Percentiles rank a stretch among this genome's conserved stretches.
These are phyloP conservation scores for Nakaseomyces glabratus DNA, from an alignment of 1,139 yeast species.

Conservation along the genomic window DNA sequence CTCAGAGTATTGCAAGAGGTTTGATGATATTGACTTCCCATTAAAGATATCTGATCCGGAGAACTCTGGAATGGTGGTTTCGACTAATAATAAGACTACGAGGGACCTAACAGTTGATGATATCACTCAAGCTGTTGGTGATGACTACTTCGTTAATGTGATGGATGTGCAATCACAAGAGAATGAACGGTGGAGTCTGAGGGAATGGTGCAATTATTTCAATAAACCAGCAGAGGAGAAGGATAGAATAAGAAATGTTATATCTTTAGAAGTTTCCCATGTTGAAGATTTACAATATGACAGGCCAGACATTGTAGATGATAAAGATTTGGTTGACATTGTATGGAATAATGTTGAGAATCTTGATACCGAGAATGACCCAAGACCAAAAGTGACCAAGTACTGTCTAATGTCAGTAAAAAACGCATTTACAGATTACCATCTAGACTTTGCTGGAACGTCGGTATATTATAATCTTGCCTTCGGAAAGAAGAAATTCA, in stretches of 20 bases:
- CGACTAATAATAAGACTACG: conserved; percentile 32
- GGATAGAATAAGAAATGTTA: conserved; percentile 69
- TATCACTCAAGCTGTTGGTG: conserved; percentile 55
- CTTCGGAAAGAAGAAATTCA: conserved; percentile 61
- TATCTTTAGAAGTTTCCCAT: conserved; percentile 67
- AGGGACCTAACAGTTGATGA: conserved; percentile 31
- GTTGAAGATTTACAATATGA: conserved; percentile 40
- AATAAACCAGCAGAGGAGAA: conserved; percentile 35
- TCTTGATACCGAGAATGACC: conserved; percentile 18
- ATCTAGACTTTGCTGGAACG: conserved; percentile 87
- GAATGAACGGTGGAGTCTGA: conserved; percentile 55
- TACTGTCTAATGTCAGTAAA: conserved; percentile 81
- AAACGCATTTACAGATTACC: conserved; percentile 81
- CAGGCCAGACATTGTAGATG: conserved; percentile 60
- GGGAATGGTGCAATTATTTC: conserved; percentile 69
- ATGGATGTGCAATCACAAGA: conserved; percentile 88
- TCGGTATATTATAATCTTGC: conserved; percentile 82
- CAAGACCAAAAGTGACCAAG: conserved; percentile 65
- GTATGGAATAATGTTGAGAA: conserved; percentile 40
- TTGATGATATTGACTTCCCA: conserved; percentile 33
- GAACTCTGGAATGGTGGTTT: conserved; percentile 35
- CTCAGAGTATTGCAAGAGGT: conserved; percentile 33
- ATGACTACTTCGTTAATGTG: conserved; percentile 60
- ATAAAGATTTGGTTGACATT: conserved; percentile 59
- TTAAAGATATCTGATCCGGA: conserved; percentile 32